A percentile compares a stretch with the other conserved stretches of the same genome.
Conservation (phyloP, 257 asterid species). For the Echium plantagineum region DNA sequence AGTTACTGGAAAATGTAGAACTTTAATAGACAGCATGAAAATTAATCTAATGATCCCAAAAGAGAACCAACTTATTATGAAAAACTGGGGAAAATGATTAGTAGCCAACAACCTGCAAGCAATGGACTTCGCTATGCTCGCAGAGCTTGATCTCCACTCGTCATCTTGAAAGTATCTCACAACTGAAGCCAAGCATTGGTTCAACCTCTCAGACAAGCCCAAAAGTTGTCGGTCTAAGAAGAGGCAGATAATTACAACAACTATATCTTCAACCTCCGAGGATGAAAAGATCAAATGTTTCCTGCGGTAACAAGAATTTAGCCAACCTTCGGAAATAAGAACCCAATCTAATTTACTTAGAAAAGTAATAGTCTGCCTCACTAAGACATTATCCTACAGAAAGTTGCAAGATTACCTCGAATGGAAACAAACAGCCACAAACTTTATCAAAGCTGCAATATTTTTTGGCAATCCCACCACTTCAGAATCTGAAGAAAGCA, state of each 20-base stretch:
- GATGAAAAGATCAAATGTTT: constrained; percentile 30
- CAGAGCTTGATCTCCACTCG: constrained; percentile 56
- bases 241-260: constrained; percentile 38
- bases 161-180: constrained; percentile 48
- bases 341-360: not conserved
- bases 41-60: not conserved
- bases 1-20: not conserved
- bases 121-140: constrained; percentile 48
- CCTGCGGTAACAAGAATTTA: constrained; percentile 26
- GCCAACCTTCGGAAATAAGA: not conserved
- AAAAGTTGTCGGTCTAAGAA: constrained; percentile 70
- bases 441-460: constrained; percentile 64
- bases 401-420: constrained; percentile 32
- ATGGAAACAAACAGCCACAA: constrained; percentile 38
- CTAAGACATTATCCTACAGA: not conserved
- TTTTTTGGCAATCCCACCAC: constrained; percentile 71
- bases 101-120: constrained; percentile 47
- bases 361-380: not conserved
- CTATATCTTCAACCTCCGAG: constrained; percentile 66
- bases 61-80: constrained; percentile 1
- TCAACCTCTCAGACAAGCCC: constrained; percentile 49
- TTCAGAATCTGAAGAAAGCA: constrained; percentile 32
- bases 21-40: not conserved
- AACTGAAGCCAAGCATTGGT: constrained; percentile 46
- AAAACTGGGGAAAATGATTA: not conserved